Evolutionary conservation across 2,329 filamentous ascomycete genomes (phyloP), one percentile per base, ranked within the genome.

Genomic region (Trichoderma sp.): DNA sequence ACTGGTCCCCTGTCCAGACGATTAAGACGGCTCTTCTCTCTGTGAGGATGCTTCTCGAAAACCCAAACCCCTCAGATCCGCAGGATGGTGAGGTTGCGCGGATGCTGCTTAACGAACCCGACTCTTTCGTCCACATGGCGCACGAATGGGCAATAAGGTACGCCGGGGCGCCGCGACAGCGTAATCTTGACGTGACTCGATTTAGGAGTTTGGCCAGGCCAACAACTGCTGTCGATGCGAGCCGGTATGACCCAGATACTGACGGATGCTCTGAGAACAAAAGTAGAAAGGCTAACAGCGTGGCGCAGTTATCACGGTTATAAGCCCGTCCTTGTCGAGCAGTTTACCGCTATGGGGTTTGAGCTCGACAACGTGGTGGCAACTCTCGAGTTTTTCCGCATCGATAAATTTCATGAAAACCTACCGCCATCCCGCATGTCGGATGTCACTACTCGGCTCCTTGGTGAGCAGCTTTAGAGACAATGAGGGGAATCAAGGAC

Each of bases 11-110:
- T 0, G 94, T 99, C 27, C 87, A 97, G 70, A 99, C 94, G 15
- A 94, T 99, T 79, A 98, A 97, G 81, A 96, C 93, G 22, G 93
- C 94, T 42, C 87, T 99, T 54, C 89, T 99, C 68, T 97, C 94
- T 32, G 85, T 99, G 35, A 94, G 97, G 78, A 94, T 94, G 72
- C 88, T 99, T 19, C 91, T 99, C 75, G 93, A 93, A 80, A 92
- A 90, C 19, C 95, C 95, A 4, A 96, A 99, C 78, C 94, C 95
- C 0, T 96, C 94, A 74, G 95, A 99, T 72, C 95, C 95, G 0
- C 95, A 99, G 81, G 95, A 99, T 75, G 94, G 94, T 45, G 93
- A 97, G 78, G 95, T 98, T 1, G 95, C 95, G 27, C 89, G 87
- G 74, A 97, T 97, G 92, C 85, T 98, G 75, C 84, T 97, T 69